These are phyloP conservation scores for Neurospora sp. DNA, from an alignment of 495 filamentous ascomycete species.

Conservation along the genomic window DNA sequence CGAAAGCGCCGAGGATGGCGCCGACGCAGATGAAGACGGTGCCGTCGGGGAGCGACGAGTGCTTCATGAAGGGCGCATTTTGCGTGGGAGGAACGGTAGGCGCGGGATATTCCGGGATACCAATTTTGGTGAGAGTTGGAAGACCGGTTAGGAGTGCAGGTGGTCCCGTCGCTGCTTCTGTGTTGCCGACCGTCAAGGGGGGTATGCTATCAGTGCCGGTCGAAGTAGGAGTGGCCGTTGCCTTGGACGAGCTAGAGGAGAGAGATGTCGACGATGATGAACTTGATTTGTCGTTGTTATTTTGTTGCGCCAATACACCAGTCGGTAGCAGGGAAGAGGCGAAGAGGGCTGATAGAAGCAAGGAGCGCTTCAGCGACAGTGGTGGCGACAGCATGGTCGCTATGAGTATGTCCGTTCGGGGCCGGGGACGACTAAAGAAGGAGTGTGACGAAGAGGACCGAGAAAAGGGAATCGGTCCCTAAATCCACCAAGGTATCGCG, in stretches of 20 bases:
- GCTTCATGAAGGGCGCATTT: conserved; percentile 89
- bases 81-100: conserved; percentile 70
- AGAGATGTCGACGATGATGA: conserved; percentile 3
- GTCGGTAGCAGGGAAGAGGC: conserved; percentile 3
- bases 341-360: conserved; percentile 24
- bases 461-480: conserved; percentile 1
- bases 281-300: conserved; percentile 3
- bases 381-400: conserved; percentile 17
- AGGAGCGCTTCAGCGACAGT: conserved; percentile 25
- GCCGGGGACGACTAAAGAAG: neutral
- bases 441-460: neutral
- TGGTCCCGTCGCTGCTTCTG: conserved; percentile 4
- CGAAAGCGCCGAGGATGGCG: conserved; percentile 74
- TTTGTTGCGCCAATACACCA: conserved; percentile 25
- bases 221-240: neutral
- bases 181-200: neutral
- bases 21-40: conserved; percentile 95
- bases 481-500: neutral
- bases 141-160: conserved; percentile 23
- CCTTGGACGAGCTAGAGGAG: neutral
- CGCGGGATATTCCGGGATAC: conserved; percentile 42
- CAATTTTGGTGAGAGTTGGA: conserved; percentile 38
- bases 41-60: conserved; percentile 81
- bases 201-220: neutral
- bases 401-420: neutral